Conservation (phyloP, 1,284 basidiomycete genomes). For the Ganoderma lucidum region DNA sequence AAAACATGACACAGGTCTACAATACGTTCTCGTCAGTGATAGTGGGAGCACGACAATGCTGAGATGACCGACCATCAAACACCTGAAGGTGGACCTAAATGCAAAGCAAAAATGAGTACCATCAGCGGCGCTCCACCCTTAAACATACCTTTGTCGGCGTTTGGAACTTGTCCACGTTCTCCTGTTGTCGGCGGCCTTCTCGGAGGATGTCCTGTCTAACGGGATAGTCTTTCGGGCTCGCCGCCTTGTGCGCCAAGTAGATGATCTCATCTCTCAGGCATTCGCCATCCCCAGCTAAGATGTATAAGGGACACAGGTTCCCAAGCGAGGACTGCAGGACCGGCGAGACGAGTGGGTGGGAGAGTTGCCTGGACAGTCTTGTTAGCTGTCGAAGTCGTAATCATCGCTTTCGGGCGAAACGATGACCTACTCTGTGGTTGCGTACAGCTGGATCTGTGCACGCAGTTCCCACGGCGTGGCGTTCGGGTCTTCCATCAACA, state of each 20-base stretch:
- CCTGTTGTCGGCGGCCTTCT: constrained; percentile 56
- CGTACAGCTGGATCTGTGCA: constrained; percentile 86
- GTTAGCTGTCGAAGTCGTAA: neutral
- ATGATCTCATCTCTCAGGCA: constrained; percentile 86
- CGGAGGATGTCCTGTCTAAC: constrained; percentile 63
- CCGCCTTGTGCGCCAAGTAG: constrained; percentile 85
- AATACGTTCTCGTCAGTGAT: neutral
- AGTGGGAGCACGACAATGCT: neutral
- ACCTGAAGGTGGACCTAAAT: constrained; percentile 78
- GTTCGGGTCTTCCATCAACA: constrained; percentile 61
- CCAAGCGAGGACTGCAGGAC: constrained; percentile 81
- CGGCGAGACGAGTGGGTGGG: constrained; percentile 84
- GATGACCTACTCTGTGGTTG: constrained; percentile 69
- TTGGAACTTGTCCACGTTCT: constrained; percentile 62
- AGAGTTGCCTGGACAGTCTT: constrained; percentile 63
- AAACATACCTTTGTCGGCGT: constrained; percentile 70
- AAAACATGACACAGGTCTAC: constrained; percentile 72
- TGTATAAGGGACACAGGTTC: constrained; percentile 83
- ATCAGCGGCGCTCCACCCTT: neutral
- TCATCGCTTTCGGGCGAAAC: neutral
- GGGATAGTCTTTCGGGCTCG: constrained; percentile 77
- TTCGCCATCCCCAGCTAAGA: constrained; percentile 82
- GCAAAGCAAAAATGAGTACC: neutral
- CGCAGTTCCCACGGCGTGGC: constrained; percentile 56
- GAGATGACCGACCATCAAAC: constrained; percentile 54